These are phyloP conservation scores for Podochytrium sp. DNA, from an alignment of 192 early-diverging fungal genomes.

Conservation along the genomic window DNA sequence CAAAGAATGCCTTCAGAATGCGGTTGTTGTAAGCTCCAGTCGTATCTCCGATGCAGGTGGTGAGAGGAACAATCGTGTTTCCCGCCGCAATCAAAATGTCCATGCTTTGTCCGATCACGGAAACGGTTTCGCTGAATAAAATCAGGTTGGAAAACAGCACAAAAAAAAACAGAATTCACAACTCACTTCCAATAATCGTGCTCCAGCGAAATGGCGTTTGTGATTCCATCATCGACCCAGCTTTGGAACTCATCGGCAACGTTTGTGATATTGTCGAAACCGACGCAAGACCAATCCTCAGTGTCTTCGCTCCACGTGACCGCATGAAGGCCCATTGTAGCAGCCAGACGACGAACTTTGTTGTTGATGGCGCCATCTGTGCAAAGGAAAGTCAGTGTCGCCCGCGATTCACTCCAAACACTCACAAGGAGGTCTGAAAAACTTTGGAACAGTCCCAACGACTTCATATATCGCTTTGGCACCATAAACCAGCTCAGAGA, in stretches of 20 bases:
- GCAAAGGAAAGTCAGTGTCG: constrained; percentile 60
- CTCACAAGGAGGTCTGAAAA: constrained; percentile 40
- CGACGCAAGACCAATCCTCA: constrained; percentile 26
- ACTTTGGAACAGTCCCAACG: constrained; percentile 40
- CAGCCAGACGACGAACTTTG: constrained; percentile 57
- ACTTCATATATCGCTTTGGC: constrained; percentile 39
- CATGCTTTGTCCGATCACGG: not conserved
- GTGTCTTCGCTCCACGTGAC: constrained; percentile 33
- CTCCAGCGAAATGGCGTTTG: not conserved
- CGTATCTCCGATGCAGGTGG: not conserved
- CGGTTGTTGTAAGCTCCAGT: not conserved
- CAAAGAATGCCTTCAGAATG: not conserved
- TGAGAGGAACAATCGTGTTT: not conserved
- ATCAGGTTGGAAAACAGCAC: not conserved
- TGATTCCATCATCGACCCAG: not conserved
- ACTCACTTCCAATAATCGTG: constrained; percentile 2
- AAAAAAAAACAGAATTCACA: not conserved
- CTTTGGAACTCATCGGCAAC: not conserved
- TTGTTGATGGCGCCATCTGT: constrained; percentile 66
- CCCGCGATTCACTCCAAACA: too few relatives aligned
- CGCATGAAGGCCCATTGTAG: constrained; percentile 52
- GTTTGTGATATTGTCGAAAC: not conserved
- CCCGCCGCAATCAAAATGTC: not conserved
- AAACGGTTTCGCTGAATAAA: not conserved
- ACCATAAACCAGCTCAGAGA: constrained; percentile 74